Evolutionary conservation across 345 rosid species (phyloP), one percentile per base, ranked within the genome.

Genomic region (Salix udensis): DNA sequence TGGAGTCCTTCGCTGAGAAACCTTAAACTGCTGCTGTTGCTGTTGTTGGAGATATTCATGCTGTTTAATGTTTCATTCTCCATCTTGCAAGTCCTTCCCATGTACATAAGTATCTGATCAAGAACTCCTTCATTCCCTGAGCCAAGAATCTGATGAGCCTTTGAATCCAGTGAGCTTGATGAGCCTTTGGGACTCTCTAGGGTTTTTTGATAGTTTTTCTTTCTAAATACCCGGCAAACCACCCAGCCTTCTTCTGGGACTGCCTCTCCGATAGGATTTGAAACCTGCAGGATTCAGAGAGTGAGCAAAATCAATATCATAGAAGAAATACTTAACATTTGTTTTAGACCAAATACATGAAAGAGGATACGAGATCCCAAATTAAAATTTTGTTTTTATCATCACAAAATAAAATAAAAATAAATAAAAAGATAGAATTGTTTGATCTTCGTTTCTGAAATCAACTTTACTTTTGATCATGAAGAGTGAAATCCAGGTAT

Each of bases 181-280:
- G 90, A 65, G 23, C 83, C 85, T 67, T 84, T 90, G 28, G 96
- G 93, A 80, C 88, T 89, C 62, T 92, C 97, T 40, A 92, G 86
- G 82, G 85, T 67, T 90, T 94, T 96, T 82, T 90, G 97, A 77
- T 91, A 88, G 80, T 92, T 94, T 83, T 93, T 96, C 89, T 96
- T 96, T 85, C 88, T 87, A 74, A 96, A 96, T 2, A 94, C 94
- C 12, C 99, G 90, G 82, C 98, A 94, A 70, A 96, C 92, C 77
- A 96, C 99, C 99, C 98, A 96, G 2, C 99, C 98, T 68, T 96
- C 99, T 84, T 96, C 99, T 26, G 84, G 52, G 71, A 71, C 62
- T 10, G 82, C 71, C 39, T 96, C 98, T 50, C 89, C 92, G 16
- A 78, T 77, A 5, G 82, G 67, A 70, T 82, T 86, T 3, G 81